Percentiles rank a stretch among this genome's conserved stretches.
These are phyloP conservation scores for Tilletia indica DNA, from an alignment of 1,284 basidiomycete species.

Conservation along the genomic window DNA sequence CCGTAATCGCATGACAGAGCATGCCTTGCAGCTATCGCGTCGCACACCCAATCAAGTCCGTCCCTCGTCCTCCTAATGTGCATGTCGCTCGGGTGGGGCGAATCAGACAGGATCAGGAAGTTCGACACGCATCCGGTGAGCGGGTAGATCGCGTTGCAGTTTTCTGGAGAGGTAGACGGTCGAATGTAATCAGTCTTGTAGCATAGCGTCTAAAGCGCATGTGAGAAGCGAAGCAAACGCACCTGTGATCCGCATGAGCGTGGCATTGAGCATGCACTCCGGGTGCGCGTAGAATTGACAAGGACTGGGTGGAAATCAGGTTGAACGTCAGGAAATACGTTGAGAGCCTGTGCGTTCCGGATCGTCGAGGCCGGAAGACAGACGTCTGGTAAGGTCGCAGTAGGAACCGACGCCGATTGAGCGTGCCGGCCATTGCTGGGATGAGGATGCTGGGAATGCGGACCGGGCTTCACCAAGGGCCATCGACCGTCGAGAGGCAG, in stretches of 20 bases:
- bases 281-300: conserved; percentile 51
- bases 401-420: too few relatives aligned
- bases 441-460: too few relatives aligned
- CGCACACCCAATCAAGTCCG: conserved; percentile 50
- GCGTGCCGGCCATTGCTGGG: too few relatives aligned
- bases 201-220: too few relatives aligned
- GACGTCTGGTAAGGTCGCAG: too few relatives aligned
- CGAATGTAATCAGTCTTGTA: too few relatives aligned
- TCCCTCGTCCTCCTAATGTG: conserved; percentile 56
- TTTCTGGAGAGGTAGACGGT: too few relatives aligned
- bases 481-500: too few relatives aligned
- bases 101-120: conserved; percentile 52
- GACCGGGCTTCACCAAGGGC: too few relatives aligned
- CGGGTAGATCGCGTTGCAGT: conserved; percentile 36
- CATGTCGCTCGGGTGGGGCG: conserved; percentile 52
- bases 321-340: not conserved
- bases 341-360: too few relatives aligned
- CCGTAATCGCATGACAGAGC: conserved; percentile 53
- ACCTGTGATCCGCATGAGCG: conserved; percentile 49
- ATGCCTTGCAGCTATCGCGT: conserved; percentile 53
- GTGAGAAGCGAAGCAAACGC: conserved; percentile 18
- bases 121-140: conserved; percentile 47
- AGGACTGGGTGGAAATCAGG: conserved; percentile 49
- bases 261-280: conserved; percentile 51
- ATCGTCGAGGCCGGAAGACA: too few relatives aligned